phyloP scores from a whole-genome alignment of 2,329 filamentous ascomycete species.

The Stemphylium vesicarium region DNA sequence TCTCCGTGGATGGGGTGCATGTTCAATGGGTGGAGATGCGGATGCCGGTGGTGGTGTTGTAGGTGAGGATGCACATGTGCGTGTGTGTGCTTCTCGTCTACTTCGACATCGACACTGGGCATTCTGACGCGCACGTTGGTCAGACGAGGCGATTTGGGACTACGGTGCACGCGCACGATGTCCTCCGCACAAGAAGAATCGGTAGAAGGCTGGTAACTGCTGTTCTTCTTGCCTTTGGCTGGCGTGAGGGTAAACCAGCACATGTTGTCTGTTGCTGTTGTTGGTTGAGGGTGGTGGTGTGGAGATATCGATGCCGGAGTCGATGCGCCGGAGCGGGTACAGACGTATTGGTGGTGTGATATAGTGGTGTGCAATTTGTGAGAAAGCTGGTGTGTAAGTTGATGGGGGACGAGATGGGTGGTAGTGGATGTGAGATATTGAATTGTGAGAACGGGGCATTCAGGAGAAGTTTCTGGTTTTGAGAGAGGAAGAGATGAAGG shows the following conservation, averaged over 20 bases:
- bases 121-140: constrained; percentile 31
- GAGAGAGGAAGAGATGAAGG: constrained; percentile 9
- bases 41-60: constrained; percentile 25
- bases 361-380: constrained; percentile 28
- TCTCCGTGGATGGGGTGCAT: constrained; percentile 31
- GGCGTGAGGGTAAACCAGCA: constrained; percentile 44
- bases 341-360: constrained; percentile 31
- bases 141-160: constrained; percentile 25
- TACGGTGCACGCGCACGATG: constrained; percentile 37
- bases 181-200: constrained; percentile 36
- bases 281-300: background rate
- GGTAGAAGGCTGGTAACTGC: constrained; percentile 22
- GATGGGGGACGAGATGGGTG: constrained; percentile 27
- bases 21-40: constrained; percentile 34
- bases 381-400: constrained; percentile 27
- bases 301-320: constrained; percentile 19
- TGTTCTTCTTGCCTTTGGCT: constrained; percentile 24
- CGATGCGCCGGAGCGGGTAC: constrained; percentile 27
- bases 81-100: constrained; percentile 26
- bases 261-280: constrained; percentile 26
- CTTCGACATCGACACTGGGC: constrained; percentile 26
- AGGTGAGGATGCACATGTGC: constrained; percentile 27
- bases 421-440: constrained; percentile 20
- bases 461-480: constrained; percentile 10
- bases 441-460: constrained; percentile 31